phyloP scores from a whole-genome alignment of 176 grass and related monocot species.

The Carex kokanica region DNA sequence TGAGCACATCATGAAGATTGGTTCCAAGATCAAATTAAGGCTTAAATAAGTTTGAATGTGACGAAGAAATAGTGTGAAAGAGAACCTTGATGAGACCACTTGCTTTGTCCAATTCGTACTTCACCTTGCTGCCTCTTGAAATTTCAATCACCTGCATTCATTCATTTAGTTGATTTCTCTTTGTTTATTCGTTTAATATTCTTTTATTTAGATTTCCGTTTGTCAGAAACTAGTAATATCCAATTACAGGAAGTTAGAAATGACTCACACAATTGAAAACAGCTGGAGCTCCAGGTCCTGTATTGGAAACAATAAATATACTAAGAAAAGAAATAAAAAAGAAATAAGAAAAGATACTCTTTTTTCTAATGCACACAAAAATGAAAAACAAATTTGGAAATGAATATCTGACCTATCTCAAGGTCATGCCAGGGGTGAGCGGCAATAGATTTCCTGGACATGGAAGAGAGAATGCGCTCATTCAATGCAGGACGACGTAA shows the following conservation, averaged over 20 bases:
- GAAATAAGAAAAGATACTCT: slow-evolving; percentile 6
- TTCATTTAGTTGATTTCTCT: neutral
- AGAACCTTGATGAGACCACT: slow-evolving; percentile 90
- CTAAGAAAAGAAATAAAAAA: slow-evolving; percentile 9
- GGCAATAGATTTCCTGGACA: slow-evolving; percentile 66
- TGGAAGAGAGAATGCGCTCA: slow-evolving; percentile 86
- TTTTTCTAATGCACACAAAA: neutral
- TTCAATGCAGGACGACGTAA: slow-evolving; percentile 51
- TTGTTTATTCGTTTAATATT: slow-evolving; percentile 11
- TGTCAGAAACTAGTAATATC: neutral
- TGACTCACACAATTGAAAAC: slow-evolving; percentile 95
- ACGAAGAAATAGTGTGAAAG: neutral
- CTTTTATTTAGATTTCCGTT: slow-evolving; percentile 11
- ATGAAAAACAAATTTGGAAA: slow-evolving; percentile 8
- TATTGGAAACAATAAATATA: slow-evolving; percentile 27
- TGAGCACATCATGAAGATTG: neutral
- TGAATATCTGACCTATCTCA: slow-evolving; percentile 65
- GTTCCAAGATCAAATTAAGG: neutral
- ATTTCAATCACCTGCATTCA: slow-evolving; percentile 84
- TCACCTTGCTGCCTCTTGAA: slow-evolving; percentile 92
- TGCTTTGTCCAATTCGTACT: slow-evolving; percentile 85
- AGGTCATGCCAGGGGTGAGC: slow-evolving; percentile 98
- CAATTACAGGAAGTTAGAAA: slow-evolving; percentile 21
- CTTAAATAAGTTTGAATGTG: neutral
- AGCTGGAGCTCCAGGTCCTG: slow-evolving; percentile 87